A percentile compares a stretch with the other conserved stretches of the same genome.
Evolutionary conservation across 805 yeast species (phyloP).

Genomic region (Wickerhamiella domercqiae): DNA sequence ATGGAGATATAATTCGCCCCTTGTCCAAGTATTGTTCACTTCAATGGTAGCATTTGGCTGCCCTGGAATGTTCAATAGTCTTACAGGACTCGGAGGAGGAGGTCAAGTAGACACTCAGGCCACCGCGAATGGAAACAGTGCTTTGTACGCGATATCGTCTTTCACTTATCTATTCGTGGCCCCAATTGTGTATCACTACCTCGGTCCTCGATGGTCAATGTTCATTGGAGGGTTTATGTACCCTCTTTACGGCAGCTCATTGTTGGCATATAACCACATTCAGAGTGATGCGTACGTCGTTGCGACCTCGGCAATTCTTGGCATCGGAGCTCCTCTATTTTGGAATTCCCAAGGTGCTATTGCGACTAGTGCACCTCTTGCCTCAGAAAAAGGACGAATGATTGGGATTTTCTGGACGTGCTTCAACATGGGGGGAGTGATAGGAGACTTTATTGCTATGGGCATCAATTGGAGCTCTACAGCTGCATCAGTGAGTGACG

Average conservation of each 20-base stretch:
- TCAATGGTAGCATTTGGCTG: slow-evolving; percentile 22
- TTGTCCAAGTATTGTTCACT: slow-evolving; percentile 18
- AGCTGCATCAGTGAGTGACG: slow-evolving; percentile 28
- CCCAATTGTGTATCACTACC: slow-evolving; percentile 20
- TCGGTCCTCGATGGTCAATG: slow-evolving; percentile 23
- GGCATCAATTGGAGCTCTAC: slow-evolving; percentile 33
- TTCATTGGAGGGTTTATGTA: slow-evolving; percentile 42
- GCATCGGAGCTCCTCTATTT: slow-evolving; percentile 37
- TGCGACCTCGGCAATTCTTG: slow-evolving; percentile 43
- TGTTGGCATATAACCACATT: slow-evolving; percentile 34
- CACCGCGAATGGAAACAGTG: slow-evolving; percentile 22
- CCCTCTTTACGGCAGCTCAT: slow-evolving; percentile 37
- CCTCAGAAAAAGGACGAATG: slow-evolving; percentile 35
- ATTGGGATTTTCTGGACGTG: slow-evolving; percentile 44
- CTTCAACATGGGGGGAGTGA: slow-evolving; percentile 48
- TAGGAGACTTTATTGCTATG: slow-evolving; percentile 43
- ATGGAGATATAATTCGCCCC: slow-evolving; percentile 11
- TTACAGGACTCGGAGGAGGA: slow-evolving; percentile 22
- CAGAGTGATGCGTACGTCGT: slow-evolving; percentile 37
- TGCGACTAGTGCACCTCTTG: slow-evolving; percentile 40
- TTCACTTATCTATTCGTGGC: slow-evolving; percentile 19
- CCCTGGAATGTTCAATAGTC: slow-evolving; percentile 25
- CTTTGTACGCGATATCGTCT: slow-evolving; percentile 20
- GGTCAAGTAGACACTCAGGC: slow-evolving; percentile 22
- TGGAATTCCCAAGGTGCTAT: slow-evolving; percentile 50